Evolutionary conservation across 2,329 filamentous ascomycete genomes (phyloP), one percentile per base, ranked within the genome.

Genomic region (Endocalyx cinctus): DNA sequence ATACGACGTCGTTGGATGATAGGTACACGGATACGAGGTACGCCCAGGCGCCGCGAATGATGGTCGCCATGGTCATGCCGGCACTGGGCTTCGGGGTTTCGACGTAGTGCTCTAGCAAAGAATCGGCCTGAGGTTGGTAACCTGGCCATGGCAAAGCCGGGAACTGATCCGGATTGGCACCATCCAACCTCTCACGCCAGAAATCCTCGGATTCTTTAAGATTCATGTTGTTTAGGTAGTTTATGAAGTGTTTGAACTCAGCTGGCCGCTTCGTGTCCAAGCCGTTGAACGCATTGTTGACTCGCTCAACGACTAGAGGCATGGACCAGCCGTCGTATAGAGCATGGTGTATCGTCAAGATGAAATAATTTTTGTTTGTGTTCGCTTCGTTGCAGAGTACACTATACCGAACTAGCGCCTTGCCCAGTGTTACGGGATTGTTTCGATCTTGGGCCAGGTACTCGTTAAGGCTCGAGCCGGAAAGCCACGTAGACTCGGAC

Each of bases 1-100:
- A 78, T 11, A 78, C 60, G 6, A 79, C 61, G 37, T 79, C 75
- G 14, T 60, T 50, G 17, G 62, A 67, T 10, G 66, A 67, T 25
- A 67, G 67, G 48, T 79, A 77, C 22, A 66, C 59, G 0, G 72
- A 69, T 0, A 72, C 66, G 1, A 77, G 62, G 3, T 78, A 51
- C 0, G 72, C 72, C 74, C 75, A 80, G 1, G 73, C 76, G 16
- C 69, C 72, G n/a, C 74, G 66, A 18, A 80, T 70, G 3, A 76
- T 57, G 0, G 73, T 77, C 0, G 76, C 72, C 3, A 72, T 58
- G 0, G 74, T 79, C 8, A 65, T 64, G 26, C 65, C 69, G 2
- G 50, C 58, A 10, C 47, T 55, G 1, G 55, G 52, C 40, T 48
- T 46, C 25, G 43, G 45, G 11, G 28, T 54, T 1, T 60, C 58